A percentile compares a stretch with the other conserved stretches of the same genome.
These are phyloP conservation scores for Escallonia rubra DNA, from an alignment of 129 eudicot species.

Conservation along the genomic window DNA sequence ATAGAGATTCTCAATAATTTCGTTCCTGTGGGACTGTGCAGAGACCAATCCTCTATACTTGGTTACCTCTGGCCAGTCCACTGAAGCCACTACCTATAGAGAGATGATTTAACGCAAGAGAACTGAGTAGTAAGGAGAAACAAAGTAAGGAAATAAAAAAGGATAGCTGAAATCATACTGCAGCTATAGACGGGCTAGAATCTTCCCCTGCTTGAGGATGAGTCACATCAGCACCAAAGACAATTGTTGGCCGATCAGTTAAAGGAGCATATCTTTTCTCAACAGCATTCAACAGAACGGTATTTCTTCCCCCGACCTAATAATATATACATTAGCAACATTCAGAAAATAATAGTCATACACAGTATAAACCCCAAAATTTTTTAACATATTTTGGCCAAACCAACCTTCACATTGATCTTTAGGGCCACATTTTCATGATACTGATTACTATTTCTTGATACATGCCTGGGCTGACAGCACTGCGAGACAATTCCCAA, in stretches of 20 bases:
- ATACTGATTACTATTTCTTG: conserved; percentile 37
- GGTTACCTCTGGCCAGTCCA: conserved; percentile 88
- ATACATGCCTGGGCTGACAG: conserved; percentile 47
- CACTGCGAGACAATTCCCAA: conserved; percentile 81
- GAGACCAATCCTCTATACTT: conserved; percentile 66
- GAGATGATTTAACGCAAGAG: background rate
- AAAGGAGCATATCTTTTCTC: conserved; percentile 27
- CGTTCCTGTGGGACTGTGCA: conserved; percentile 65
- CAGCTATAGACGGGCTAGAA: conserved; percentile 73
- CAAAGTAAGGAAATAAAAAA: background rate
- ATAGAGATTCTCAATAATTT: conserved; percentile 66
- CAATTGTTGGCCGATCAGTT: conserved; percentile 53
- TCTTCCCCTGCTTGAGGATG: conserved; percentile 86
- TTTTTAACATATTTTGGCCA: background rate
- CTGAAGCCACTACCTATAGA: conserved; percentile 83
- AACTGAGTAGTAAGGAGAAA: background rate
- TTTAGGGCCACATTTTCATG: conserved; percentile 64
- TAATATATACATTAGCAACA: background rate
- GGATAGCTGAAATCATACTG: conserved; percentile 30
- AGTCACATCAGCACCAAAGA: conserved; percentile 91
- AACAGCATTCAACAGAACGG: conserved; percentile 31
- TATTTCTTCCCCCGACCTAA: conserved; percentile 73
- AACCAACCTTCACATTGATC: conserved; percentile 78
- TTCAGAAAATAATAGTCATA: background rate
- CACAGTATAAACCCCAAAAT: background rate